phyloP scores from a whole-genome alignment of 1,284 basidiomycete species.

The Cerioporus squamosus region DNA sequence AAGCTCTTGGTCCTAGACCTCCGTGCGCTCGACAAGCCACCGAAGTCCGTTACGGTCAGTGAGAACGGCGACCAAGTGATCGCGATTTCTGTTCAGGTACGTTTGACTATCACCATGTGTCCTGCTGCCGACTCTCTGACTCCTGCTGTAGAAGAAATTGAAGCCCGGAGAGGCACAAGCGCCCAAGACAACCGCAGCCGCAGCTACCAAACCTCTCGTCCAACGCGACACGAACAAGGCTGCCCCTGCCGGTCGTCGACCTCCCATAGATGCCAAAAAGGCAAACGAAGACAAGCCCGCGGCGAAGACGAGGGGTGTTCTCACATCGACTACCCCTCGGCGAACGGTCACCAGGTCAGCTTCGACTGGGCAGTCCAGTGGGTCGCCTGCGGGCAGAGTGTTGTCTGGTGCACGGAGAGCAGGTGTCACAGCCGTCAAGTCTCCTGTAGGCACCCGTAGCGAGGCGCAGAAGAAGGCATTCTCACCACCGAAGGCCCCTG shows the following conservation, averaged over 20 bases:
- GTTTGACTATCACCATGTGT: slow-evolving; percentile 8
- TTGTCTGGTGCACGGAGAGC: slow-evolving; percentile 7
- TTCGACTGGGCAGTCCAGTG: slow-evolving; percentile 8
- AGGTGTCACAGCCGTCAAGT: slow-evolving; percentile 6
- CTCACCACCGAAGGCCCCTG: slow-evolving; percentile 28
- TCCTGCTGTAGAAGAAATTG: slow-evolving; percentile 29
- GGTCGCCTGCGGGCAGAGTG: slow-evolving; percentile 4
- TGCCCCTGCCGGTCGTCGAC: slow-evolving; percentile 9
- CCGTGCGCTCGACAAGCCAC: slow-evolving; percentile 63
- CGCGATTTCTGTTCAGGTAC: slow-evolving; percentile 61
- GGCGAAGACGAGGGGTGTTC: background rate
- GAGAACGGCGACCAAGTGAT: slow-evolving; percentile 50
- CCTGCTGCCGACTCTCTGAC: background rate
- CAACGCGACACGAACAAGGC: slow-evolving; percentile 32
- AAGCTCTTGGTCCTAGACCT: slow-evolving; percentile 64
- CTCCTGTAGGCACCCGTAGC: slow-evolving; percentile 8
- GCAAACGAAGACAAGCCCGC: slow-evolving; percentile 11
- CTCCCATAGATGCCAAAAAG: slow-evolving; percentile 16
- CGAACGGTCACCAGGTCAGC: slow-evolving; percentile 10
- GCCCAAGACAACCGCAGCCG: slow-evolving; percentile 11
- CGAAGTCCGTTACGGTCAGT: slow-evolving; percentile 55
- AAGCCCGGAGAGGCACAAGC: slow-evolving; percentile 26
- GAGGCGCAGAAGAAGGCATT: slow-evolving; percentile 21
- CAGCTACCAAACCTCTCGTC: slow-evolving; percentile 25
- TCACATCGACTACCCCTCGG: slow-evolving; percentile 19